Percentiles rank a stretch among this genome's conserved stretches.
Conservation (phyloP, 257 asterid species). For the Solanum piurae region DNA sequence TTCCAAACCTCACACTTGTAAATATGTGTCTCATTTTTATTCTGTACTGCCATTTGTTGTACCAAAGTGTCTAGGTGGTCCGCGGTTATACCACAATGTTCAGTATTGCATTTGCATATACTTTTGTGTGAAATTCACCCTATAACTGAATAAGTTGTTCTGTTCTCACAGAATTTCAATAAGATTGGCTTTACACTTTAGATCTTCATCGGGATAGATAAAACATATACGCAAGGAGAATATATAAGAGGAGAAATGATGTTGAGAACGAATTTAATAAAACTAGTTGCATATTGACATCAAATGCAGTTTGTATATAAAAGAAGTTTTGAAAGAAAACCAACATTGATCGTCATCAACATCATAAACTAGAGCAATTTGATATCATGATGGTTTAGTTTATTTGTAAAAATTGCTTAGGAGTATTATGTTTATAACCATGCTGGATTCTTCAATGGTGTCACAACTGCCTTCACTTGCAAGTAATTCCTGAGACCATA, state of each 20-base stretch:
- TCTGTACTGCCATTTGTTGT: neutral
- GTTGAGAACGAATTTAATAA: neutral
- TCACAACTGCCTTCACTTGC: constrained; percentile 93
- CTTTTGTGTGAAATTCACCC: neutral
- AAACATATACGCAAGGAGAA: neutral
- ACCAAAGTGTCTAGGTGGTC: neutral
- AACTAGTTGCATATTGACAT: neutral
- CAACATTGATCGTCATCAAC: neutral
- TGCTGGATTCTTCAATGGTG: constrained; percentile 71
- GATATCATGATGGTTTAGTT: neutral
- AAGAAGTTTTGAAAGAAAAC: neutral
- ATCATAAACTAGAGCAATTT: neutral
- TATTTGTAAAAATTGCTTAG: neutral
- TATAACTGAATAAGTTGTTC: too few species aligned
- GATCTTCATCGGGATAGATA: neutral
- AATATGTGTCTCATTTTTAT: neutral
- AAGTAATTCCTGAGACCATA: constrained; percentile 82
- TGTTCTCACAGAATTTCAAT: too few species aligned
- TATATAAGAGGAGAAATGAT: neutral
- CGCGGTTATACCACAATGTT: neutral
- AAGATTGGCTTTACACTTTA: neutral
- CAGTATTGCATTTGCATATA: neutral
- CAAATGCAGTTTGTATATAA: neutral
- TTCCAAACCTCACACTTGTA: neutral
- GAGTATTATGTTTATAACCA: constrained; percentile 50